Evolutionary conservation across 2,329 filamentous ascomycete species (phyloP), one percentile per base, ranked within the genome.

Genomic region (Cytospora leucostoma): DNA sequence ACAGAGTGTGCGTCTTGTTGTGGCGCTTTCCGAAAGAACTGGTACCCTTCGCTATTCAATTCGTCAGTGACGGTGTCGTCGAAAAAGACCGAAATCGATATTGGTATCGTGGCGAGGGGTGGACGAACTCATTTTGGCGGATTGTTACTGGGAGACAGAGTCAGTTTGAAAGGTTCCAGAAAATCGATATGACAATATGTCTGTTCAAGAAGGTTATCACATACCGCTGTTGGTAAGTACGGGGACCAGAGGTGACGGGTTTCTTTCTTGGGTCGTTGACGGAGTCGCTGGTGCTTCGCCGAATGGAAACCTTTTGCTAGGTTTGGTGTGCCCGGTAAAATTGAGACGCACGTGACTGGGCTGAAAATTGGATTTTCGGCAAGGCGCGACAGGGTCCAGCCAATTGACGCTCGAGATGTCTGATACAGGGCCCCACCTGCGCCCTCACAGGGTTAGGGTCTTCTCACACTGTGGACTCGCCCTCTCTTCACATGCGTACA

Each of bases 1-100:
- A 97, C 82, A 97, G 85, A 80, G 90, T 93, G 89, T 97, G 93
- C 86, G 93, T 92, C 89, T 67, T 66, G 53, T 51, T 59, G 58
- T 67, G 62, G 37, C 52, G 57, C 59, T 62, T 64, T 63, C 60
- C 60, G 65, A 66, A 66, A 60, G 63, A 63, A 61, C 60, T 63
- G 53, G 60, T 67, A 58, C 60, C 62, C 62, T 68, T 67, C 66
- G 67, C 65, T 66, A 54, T 63, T 55, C 32, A 47, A 40, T 44
- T 37, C 52, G 61, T 66, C 61, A 66, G 64, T 61, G 38, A 61
- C 51, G 65, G 54, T 61, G 54, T 61, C 52, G 67, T 65, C 63
- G 54, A 59, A 55, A 15, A 40, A 61, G 19, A n/a, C 55, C 52
- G 59, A 61, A 50, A 52, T 47, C 49, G 44, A 44, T n/a, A 37